Percentiles rank a stretch among this genome's conserved stretches.
Conservation (phyloP, 495 filamentous ascomycete species). For the Symbiotaphrina buchneri region DNA sequence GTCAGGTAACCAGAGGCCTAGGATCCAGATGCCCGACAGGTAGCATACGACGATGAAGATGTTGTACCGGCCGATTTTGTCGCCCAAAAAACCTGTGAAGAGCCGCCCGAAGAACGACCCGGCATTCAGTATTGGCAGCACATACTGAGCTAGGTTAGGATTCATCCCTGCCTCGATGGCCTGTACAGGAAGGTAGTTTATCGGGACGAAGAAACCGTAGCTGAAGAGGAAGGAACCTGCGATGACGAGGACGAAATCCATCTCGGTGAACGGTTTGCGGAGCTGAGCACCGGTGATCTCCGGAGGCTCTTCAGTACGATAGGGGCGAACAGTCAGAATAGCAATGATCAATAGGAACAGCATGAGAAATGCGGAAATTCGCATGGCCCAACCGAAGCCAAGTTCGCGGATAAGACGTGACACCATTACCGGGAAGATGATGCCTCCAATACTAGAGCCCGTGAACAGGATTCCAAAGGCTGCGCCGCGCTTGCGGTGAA, state of each 20-base stretch:
- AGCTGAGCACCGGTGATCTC: neutral
- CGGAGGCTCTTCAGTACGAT: conserved; percentile 4
- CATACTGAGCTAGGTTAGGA: conserved; percentile 16
- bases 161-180: conserved; percentile 15
- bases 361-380: conserved; percentile 25
- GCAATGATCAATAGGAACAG: conserved; percentile 8
- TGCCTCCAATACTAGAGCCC: conserved; percentile 13
- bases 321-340: conserved; percentile 5
- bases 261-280: neutral
- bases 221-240: conserved; percentile 11
- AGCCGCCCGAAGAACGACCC: conserved; percentile 16
- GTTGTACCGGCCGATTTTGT: conserved; percentile 15
- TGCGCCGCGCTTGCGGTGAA: conserved; percentile 12
- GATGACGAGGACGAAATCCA: neutral
- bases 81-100: conserved; percentile 10
- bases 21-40: conserved; percentile 9
- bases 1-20: conserved; percentile 15
- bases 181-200: conserved; percentile 19
- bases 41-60: conserved; percentile 9
- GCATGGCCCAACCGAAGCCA: conserved; percentile 26
- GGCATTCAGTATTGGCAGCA: conserved; percentile 22
- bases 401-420: conserved; percentile 14
- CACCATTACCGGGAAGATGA: conserved; percentile 16
- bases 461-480: conserved; percentile 14
- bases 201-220: conserved; percentile 19